These are phyloP conservation scores for Exophiala xenobiotica DNA, from an alignment of 2,329 filamentous ascomycete genomes.

Conservation along the genomic window DNA sequence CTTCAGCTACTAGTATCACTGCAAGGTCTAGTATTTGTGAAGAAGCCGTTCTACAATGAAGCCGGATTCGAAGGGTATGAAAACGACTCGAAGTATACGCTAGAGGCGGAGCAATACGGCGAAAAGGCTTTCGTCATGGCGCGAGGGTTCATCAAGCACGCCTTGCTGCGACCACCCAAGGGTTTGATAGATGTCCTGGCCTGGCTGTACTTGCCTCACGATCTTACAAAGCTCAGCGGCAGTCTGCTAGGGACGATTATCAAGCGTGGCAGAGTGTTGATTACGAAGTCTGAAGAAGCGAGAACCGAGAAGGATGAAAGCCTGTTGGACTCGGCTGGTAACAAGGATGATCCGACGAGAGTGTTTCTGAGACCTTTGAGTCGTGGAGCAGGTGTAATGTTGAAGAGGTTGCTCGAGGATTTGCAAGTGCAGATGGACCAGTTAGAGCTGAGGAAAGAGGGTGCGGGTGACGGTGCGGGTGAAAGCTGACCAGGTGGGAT, in stretches of 20 bases:
- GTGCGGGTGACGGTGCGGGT: not conserved
- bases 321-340: constrained; percentile 25
- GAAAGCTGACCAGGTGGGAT: not conserved
- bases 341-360: constrained; percentile 21
- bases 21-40: constrained; percentile 58
- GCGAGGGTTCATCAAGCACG: constrained; percentile 51
- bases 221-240: constrained; percentile 5
- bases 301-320: constrained; percentile 22
- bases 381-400: constrained; percentile 36
- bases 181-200: constrained; percentile 54
- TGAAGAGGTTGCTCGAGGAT: constrained; percentile 32
- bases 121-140: constrained; percentile 56
- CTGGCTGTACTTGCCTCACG: constrained; percentile 49
- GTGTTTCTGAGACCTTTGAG: constrained; percentile 38
- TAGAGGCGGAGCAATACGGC: constrained; percentile 52
- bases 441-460: not conserved
- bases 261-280: constrained; percentile 31
- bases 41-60: constrained; percentile 64
- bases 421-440: constrained; percentile 28
- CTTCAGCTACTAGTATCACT: constrained; percentile 59
- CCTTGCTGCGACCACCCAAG: constrained; percentile 42
- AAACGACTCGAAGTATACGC: constrained; percentile 45
- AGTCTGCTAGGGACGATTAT: constrained; percentile 27
- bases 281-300: constrained; percentile 29
- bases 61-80: constrained; percentile 58